Conservation (phyloP, 2,329 filamentous ascomycete species). For the Xylaria sp. region DNA sequence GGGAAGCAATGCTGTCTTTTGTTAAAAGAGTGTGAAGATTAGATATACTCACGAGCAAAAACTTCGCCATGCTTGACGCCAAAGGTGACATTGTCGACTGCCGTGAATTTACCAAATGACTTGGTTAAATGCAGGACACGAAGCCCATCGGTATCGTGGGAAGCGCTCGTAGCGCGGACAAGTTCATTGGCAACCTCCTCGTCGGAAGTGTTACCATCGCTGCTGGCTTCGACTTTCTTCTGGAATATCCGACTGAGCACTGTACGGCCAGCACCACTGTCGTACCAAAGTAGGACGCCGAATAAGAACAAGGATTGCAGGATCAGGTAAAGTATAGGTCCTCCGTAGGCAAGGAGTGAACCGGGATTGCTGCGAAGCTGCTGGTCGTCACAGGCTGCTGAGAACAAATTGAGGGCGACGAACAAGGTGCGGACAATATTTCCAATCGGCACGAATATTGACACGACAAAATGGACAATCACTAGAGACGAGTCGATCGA, state of each 20-base stretch:
- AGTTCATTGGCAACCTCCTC: slow-evolving; percentile 74
- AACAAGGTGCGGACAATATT: slow-evolving; percentile 80
- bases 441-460: slow-evolving; percentile 78
- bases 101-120: slow-evolving; percentile 77
- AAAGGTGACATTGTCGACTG: slow-evolving; percentile 90
- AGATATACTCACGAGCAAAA: slow-evolving; percentile 66
- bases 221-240: slow-evolving; percentile 42
- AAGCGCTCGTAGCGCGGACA: slow-evolving; percentile 66
- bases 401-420: slow-evolving; percentile 84
- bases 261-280: slow-evolving; percentile 74
- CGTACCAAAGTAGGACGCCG: slow-evolving; percentile 78
- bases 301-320: slow-evolving; percentile 79
- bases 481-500: slow-evolving; percentile 74
- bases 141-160: slow-evolving; percentile 68
- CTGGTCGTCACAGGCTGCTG: slow-evolving; percentile 75
- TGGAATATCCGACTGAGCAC: slow-evolving; percentile 53
- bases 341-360: slow-evolving; percentile 79
- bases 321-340: slow-evolving; percentile 84
- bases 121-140: slow-evolving; percentile 85
- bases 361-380: slow-evolving; percentile 74
- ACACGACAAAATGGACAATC: slow-evolving; percentile 79
- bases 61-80: slow-evolving; percentile 82
- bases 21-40: background rate
- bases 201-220: slow-evolving; percentile 54
- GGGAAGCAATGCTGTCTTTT: background rate